Evolutionary conservation across 2,329 filamentous ascomycete genomes (phyloP), one percentile per base, ranked within the genome.

Genomic region (Pseudogymnoascus sp.): DNA sequence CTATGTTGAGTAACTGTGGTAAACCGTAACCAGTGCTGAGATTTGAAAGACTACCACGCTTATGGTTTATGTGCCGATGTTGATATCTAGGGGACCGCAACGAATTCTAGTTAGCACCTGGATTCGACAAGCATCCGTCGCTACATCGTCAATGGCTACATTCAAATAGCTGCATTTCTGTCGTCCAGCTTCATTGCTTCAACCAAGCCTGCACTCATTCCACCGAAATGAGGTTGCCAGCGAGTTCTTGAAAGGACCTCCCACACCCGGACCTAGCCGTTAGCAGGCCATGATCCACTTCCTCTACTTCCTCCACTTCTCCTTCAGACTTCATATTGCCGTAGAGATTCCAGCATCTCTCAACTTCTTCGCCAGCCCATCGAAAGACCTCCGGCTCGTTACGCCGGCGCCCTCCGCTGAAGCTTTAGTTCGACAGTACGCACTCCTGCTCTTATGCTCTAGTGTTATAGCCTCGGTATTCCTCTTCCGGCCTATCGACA

Each of bases 401-500:
- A 38, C 57, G 3, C 63, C 70, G 35, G 69, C 71, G 34, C 69
- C 71, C 8, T 66, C 71, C 62, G 70, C 73, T 8, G 68, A 74
- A 38, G 64, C 71, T 21, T 57, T 61, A 8, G 70, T 75, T 56
- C 65, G 67, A 30, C 73, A 75, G 65, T 75, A 74, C 61, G 72
- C 72, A n/a, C 61, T 72, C 5, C 65, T 74, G 0, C 65, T 75
- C 4, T 57, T 74, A 13, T 60, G 64, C 12, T 70, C 72, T 9
- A 69, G 65, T 60, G 61, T 74, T 35, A 67, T 75, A 26, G 70
- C 72, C 4, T 26, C 68, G 3, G 64, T 69, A 8, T 73, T 74
- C 58, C 64, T 67, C 38, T 30, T 63, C 5, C 63, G 69, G 1
- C 62, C 65, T 0, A 23, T 67, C n/a, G 70, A 72, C 60, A 60